Evolutionary conservation across 2,329 filamentous ascomycete genomes (phyloP), one percentile per base, ranked within the genome.

Genomic region (Ophiostoma pallidulum): DNA sequence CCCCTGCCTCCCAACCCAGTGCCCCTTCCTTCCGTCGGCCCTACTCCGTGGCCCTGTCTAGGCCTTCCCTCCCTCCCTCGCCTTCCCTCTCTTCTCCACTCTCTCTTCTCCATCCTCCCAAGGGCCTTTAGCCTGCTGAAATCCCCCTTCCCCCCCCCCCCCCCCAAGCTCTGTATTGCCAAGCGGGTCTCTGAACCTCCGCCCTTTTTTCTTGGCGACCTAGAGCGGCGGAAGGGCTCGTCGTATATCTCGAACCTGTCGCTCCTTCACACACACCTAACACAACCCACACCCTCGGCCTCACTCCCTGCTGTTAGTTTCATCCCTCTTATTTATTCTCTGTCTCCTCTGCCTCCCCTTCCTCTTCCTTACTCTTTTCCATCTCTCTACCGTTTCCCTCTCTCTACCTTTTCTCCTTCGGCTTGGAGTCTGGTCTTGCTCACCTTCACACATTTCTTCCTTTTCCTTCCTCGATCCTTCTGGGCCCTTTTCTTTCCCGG

Each of bases 21-120:
- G 6, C 24, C 20, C 16, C 41, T 20, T 20, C 19, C 16, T n/a
- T 31, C 32, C 12, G 22, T 18, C 18, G 10, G 22, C 9, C 29
- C 9, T n/a, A 8, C 14, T 33, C 26, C 18, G 9, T 16, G n/a
- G 3, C 24, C 8, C 7, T 29, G 8, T 5, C n/a, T 24, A 20
- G 10, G 8, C 28, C 2, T n/a, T 33, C 14, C 18, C 13, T 38
- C 26, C 32, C 24, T 39, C 29, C 33, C n/a, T 12, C 32, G 4
- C 36, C 20, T 24, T 38, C 16, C n/a, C 20, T 32, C 2, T 16
- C 22, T 43, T 14, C 35, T 36, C 36, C 20, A 67, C 55, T 63
- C 13, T 29, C 29, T 33, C n/a, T 33, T 24, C 24, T 18, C 16
- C 9, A 32, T 9, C 29, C 29, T 32, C 12, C 12, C 12, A 14